A percentile compares a stretch with the other conserved stretches of the same genome.
phyloP scores from a whole-genome alignment of 148 eudicot species.

The Simmondsia chinensis region DNA sequence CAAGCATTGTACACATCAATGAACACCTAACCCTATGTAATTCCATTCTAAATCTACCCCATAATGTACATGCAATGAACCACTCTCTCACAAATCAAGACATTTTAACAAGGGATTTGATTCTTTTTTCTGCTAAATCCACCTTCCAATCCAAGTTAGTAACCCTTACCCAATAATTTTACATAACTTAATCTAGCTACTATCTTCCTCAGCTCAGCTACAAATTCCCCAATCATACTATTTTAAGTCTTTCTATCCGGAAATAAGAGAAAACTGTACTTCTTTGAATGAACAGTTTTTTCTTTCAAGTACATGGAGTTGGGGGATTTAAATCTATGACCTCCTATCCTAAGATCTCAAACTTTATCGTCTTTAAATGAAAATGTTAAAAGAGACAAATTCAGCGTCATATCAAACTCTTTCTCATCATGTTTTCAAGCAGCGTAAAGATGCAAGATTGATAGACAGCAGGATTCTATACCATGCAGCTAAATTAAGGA shows the following conservation, averaged over 20 bases:
- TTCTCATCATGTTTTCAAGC: too few species aligned
- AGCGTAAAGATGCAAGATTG: too few species aligned
- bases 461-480: too few species aligned
- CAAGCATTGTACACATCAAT: background rate
- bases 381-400: too few species aligned
- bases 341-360: too few species aligned
- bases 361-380: too few species aligned
- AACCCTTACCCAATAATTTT: slow-evolving; percentile 9
- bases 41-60: slow-evolving; percentile 11
- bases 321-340: too few species aligned
- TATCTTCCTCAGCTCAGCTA: slow-evolving; percentile 7
- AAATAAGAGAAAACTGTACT: slow-evolving; percentile 6
- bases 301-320: too few species aligned
- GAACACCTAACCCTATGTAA: slow-evolving; percentile 3
- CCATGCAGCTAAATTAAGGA: background rate
- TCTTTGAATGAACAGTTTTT: background rate
- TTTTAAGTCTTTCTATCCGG: slow-evolving; percentile 3
- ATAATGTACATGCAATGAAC: slow-evolving; percentile 18
- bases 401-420: too few species aligned
- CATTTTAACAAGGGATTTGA: slow-evolving; percentile 2
- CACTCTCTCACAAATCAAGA: slow-evolving; percentile 8
- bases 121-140: slow-evolving; percentile 11
- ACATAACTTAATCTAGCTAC: slow-evolving; percentile 6
- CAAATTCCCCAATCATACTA: slow-evolving; percentile 1
- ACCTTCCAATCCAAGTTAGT: slow-evolving; percentile 14